Conservation (phyloP, 2,329 filamentous ascomycete species). For the Neurospora sp. region DNA sequence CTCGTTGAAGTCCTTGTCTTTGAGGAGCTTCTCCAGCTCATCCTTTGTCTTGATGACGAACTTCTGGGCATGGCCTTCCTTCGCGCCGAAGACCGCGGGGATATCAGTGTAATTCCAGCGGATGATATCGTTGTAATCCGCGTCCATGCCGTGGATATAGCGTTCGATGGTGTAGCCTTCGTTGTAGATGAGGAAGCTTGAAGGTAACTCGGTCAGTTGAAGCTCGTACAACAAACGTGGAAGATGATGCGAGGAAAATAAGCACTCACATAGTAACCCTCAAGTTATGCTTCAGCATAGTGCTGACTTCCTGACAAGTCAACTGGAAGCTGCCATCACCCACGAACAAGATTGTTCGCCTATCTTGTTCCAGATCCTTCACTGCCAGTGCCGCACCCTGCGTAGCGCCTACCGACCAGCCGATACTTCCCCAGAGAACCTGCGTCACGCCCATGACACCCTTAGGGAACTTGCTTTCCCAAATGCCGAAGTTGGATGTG, state of each 20-base stretch:
- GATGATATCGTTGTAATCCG: constrained; percentile 70
- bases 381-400: constrained; percentile 64
- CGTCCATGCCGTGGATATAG: constrained; percentile 75
- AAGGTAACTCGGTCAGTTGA: constrained; percentile 13
- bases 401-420: constrained; percentile 48
- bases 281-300: constrained; percentile 66
- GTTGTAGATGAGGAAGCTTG: constrained; percentile 72
- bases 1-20: constrained; percentile 52
- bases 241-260: not conserved
- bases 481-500: constrained; percentile 80
- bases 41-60: constrained; percentile 60
- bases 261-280: constrained; percentile 61
- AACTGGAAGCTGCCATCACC: constrained; percentile 83
- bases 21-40: constrained; percentile 56
- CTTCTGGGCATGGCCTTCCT: constrained; percentile 45
- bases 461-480: constrained; percentile 70
- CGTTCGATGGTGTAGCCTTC: constrained; percentile 85
- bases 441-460: constrained; percentile 75
- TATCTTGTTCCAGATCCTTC: constrained; percentile 48
- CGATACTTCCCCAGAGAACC: constrained; percentile 61
- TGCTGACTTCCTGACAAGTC: constrained; percentile 74
- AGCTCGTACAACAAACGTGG: not conserved
- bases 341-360: constrained; percentile 74
- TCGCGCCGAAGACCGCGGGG: constrained; percentile 56
- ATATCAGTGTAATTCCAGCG: constrained; percentile 64